Base-by-base conservation (phyloP, 805 yeast species). In the Starmera amethionina region DNA sequence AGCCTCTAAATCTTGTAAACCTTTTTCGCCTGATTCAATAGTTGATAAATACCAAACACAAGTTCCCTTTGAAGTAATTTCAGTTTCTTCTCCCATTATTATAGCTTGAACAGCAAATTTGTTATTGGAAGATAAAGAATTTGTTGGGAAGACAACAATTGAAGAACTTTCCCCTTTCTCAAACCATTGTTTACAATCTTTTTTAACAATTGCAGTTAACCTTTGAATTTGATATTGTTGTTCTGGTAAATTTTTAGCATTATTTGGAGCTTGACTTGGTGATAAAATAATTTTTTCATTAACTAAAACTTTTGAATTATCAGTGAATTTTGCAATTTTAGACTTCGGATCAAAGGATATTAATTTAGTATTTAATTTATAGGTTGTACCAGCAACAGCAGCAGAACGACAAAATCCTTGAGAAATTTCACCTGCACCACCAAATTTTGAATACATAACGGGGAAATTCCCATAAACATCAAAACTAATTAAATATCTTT, bases 341-440 rank as follows among this genome's bases (percentile, higher is more conserved):
- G 75, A 64, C 25, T 59, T 63, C 30, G 81, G 76, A 57, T 90
- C 90, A 62, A 67, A 87, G 31, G 76, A 74, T 5, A 64, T 64
- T 39, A 90, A 61, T 32, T 70, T 64, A 13, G 93, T 81, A 55
- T 81, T 78, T 41, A 90, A 68, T 59, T 88, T 87, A 64, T 93
- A 90, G 30, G 94, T 86, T 40, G 97, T 82, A 40, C 97, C 97
- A 15, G 93, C 97, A 46, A 90, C 97, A 12, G 98, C 98, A 4
- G 97, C 97, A 42, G 95, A 83, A 51, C 98, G 73, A 64, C 97
- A 90, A 61, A 93, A 90, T 2, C 97, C 98, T 64, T 90, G 98
- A 13, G 95, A 80, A 25, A 90, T 67, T 62, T 90, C 98, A 40
- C 97, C 96, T 0, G 95, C 89, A 3, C 96, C 94, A 42, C 97